phyloP scores from a whole-genome alignment of 2,329 filamentous ascomycete genomes.

The Cryphonectria nitschkei region DNA sequence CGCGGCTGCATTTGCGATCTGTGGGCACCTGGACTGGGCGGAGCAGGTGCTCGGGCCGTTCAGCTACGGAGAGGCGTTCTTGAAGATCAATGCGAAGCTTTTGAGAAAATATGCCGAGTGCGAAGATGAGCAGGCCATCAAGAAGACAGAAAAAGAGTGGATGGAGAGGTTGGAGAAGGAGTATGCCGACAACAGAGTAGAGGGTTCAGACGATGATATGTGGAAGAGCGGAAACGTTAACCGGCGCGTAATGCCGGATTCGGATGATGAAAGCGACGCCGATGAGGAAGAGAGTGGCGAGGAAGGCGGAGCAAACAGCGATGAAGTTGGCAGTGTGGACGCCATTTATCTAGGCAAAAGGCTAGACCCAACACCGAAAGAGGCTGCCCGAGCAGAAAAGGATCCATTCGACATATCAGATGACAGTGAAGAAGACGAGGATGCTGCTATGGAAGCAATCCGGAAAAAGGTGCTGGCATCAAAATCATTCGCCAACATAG shows the following conservation, averaged over 20 bases:
- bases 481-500: slow-evolving; percentile 77
- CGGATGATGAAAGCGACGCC: slow-evolving; percentile 50
- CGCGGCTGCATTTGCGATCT: slow-evolving; percentile 91
- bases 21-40: slow-evolving; percentile 89
- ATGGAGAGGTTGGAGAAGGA: slow-evolving; percentile 87
- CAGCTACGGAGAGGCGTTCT: slow-evolving; percentile 83
- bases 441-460: slow-evolving; percentile 87
- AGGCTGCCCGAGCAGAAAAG: slow-evolving; percentile 45
- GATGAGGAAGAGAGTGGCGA: slow-evolving; percentile 51
- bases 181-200: slow-evolving; percentile 77
- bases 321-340: slow-evolving; percentile 51
- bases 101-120: slow-evolving; percentile 86
- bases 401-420: slow-evolving; percentile 80
- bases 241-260: slow-evolving; percentile 54
- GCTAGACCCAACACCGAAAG: slow-evolving; percentile 37
- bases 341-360: slow-evolving; percentile 66
- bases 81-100: slow-evolving; percentile 86
- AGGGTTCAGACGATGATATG: slow-evolving; percentile 70
- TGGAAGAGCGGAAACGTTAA: slow-evolving; percentile 95
- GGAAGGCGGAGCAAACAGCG: slow-evolving; percentile 46
- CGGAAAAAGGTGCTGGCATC: slow-evolving; percentile 87
- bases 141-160: slow-evolving; percentile 85
- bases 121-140: slow-evolving; percentile 77
- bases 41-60: slow-evolving; percentile 82
- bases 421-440: slow-evolving; percentile 80